Conservation (phyloP, 2,329 filamentous ascomycete genomes). For the Colletotrichum sp. region DNA sequence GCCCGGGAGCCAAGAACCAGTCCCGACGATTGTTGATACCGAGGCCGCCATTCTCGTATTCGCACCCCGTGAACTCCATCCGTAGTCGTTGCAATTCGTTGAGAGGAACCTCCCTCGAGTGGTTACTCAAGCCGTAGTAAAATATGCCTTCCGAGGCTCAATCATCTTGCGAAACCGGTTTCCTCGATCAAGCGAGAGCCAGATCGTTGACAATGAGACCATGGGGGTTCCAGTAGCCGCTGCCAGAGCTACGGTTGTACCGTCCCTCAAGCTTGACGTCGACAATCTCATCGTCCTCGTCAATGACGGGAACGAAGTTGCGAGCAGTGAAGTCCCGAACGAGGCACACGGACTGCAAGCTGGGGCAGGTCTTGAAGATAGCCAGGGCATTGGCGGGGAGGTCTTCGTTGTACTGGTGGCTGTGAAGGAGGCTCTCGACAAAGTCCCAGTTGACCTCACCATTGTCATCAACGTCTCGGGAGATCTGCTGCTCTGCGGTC, state of each 20-base stretch:
- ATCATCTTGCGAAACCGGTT: neutral
- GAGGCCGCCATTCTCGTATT: neutral
- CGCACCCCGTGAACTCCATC: neutral
- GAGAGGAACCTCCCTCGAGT: neutral
- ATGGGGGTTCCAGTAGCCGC: neutral
- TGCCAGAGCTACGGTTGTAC: neutral
- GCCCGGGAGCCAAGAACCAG: neutral
- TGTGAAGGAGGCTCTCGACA: neutral
- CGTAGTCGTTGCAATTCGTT: neutral
- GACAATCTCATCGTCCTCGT: neutral
- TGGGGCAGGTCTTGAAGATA: neutral
- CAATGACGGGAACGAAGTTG: neutral
- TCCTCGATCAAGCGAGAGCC: neutral
- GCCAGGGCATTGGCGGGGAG: neutral
- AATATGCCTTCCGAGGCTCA: neutral
- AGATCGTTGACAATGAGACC: neutral
- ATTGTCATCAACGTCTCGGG: accelerated
- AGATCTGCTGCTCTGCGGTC: neutral
- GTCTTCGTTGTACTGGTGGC: neutral
- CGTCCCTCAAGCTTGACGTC: neutral
- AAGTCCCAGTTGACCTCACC: neutral
- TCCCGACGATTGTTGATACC: neutral
- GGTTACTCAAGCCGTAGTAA: neutral
- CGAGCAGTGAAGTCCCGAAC: neutral
- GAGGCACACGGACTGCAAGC: neutral